These are phyloP conservation scores for Epichloe uncinata DNA, from an alignment of 2,329 filamentous ascomycete species.

Conservation along the genomic window DNA sequence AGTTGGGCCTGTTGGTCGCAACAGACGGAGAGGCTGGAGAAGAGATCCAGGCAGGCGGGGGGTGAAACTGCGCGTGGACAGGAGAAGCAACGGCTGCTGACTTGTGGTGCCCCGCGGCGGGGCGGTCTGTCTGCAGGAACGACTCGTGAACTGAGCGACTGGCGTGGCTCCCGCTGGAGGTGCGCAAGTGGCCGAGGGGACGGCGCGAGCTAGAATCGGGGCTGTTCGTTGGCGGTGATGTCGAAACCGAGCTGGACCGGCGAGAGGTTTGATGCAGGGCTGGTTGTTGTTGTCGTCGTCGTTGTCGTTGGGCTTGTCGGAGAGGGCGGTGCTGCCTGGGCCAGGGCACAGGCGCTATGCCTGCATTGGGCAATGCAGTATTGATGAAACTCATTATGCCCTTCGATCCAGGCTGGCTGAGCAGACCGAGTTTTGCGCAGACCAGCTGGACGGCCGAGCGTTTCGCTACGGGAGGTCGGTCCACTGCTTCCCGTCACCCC, in stretches of 20 bases:
- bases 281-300: conserved; percentile 6
- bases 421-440: not conserved
- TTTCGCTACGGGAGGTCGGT: not conserved
- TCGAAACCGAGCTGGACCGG: not conserved
- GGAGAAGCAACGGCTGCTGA: conserved; percentile 3
- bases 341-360: conserved; percentile 18
- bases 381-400: not conserved
- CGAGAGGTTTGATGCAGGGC: not conserved
- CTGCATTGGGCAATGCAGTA: conserved; percentile 5
- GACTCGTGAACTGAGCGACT: conserved; percentile 13
- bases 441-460: not conserved
- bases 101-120: conserved; percentile 13
- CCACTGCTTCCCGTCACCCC: too few relatives aligned
- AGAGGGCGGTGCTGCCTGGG: conserved; percentile 6
- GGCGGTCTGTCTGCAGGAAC: conserved; percentile 14
- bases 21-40: not conserved
- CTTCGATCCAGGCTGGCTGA: not conserved
- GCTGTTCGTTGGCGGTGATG: conserved; percentile 2
- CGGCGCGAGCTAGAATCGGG: not conserved
- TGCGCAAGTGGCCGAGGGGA: too few relatives aligned
- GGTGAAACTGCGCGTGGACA: not conserved
- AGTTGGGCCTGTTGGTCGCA: conserved; percentile 1
- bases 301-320: not conserved
- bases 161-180: too few relatives aligned
- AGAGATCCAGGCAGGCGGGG: not conserved